A percentile compares a stretch with the other conserved stretches of the same genome.
phyloP scores from a whole-genome alignment of 176 grass and related monocot genomes.

The barley (Hordeum vulgare) region DNA sequence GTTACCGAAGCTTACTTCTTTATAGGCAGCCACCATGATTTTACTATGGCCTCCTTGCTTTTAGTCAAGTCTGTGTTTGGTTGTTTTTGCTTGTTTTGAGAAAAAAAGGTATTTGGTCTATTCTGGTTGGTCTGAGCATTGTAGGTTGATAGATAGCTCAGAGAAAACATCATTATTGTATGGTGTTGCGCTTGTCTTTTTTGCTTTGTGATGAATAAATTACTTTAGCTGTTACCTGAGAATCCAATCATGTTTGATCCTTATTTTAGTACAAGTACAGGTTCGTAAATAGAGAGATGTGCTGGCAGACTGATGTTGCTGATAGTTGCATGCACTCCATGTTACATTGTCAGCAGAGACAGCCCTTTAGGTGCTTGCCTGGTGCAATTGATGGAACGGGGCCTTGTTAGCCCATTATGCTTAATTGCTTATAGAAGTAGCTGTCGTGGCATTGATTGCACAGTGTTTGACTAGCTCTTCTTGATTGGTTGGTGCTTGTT shows the following conservation, averaged over 20 bases:
- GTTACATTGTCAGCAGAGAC: not conserved
- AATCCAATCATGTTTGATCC: not conserved
- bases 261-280: not conserved
- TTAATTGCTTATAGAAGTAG: not conserved
- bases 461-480: not conserved
- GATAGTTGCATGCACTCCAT: not conserved
- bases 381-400: not conserved
- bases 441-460: not conserved
- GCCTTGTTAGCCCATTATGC: constrained; percentile 12
- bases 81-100: not conserved
- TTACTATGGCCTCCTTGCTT: not conserved
- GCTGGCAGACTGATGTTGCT: not conserved
- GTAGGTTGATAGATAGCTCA: not conserved
- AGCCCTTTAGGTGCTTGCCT: not conserved
- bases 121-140: not conserved
- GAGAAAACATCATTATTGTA: not conserved
- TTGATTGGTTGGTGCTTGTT: not conserved
- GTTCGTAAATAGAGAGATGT: not conserved
- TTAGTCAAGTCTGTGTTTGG: not conserved
- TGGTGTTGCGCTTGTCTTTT: not conserved
- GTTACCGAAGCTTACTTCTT: not conserved
- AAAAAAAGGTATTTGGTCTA: not conserved
- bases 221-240: not conserved
- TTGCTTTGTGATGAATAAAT: not conserved
- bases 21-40: not conserved